These are phyloP conservation scores for Boletus sp. DNA, from an alignment of 768 basidiomycete genomes.

Conservation along the genomic window DNA sequence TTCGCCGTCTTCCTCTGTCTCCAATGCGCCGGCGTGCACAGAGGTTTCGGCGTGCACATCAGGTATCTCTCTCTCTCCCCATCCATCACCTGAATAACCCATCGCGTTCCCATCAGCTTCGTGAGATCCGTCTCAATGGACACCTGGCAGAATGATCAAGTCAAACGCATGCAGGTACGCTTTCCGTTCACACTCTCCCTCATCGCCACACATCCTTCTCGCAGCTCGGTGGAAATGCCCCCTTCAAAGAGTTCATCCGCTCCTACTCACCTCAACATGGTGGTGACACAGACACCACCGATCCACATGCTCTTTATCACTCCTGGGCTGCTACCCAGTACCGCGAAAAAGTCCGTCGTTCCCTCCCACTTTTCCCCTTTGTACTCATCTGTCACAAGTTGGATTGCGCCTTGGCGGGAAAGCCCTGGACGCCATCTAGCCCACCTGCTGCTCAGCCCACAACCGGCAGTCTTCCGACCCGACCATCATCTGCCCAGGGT, in stretches of 20 bases:
- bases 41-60: slow-evolving; percentile 93
- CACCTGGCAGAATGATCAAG: slow-evolving; percentile 89
- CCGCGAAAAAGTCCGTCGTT: slow-evolving; percentile 73
- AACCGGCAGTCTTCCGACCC: slow-evolving; percentile 42
- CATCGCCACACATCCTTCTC: slow-evolving; percentile 8
- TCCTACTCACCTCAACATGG: slow-evolving; percentile 68
- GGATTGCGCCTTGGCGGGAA: slow-evolving; percentile 70
- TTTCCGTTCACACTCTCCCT: slow-evolving; percentile 3
- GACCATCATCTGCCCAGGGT: slow-evolving; percentile 73
- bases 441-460: slow-evolving; percentile 50
- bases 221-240: slow-evolving; percentile 84
- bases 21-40: slow-evolving; percentile 79
- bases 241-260: slow-evolving; percentile 75
- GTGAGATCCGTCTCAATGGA: slow-evolving; percentile 96
- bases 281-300: slow-evolving; percentile 62
- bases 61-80: slow-evolving; percentile 39
- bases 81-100: background rate
- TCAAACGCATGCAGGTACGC: slow-evolving; percentile 83
- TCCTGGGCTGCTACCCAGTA: slow-evolving; percentile 95
- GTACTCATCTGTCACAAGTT: slow-evolving; percentile 51
- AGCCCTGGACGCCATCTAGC: slow-evolving; percentile 72
- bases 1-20: slow-evolving; percentile 91
- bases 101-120: slow-evolving; percentile 51
- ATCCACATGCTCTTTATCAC: slow-evolving; percentile 77
- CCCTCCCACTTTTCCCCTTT: background rate